Base-by-base conservation (phyloP, 2,329 filamentous ascomycete species). In the Ceratocystis diversiconidia region DNA sequence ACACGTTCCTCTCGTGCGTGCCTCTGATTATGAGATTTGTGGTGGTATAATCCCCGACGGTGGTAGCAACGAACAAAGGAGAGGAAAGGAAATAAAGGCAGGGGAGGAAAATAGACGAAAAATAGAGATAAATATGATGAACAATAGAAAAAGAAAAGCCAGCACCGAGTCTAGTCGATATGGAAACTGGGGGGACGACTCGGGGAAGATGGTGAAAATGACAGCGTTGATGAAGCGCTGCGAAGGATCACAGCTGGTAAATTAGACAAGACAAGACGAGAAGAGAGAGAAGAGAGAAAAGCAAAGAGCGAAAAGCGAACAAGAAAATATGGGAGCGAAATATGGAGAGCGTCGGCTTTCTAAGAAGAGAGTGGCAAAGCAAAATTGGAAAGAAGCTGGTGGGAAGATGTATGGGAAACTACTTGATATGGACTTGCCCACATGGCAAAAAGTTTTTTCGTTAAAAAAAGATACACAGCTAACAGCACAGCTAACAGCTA, bases 151-250 rank as follows among this genome's bases (percentile, higher is more conserved):
- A 12, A 30, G 8, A 15, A n/a, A 59, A 30, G 52, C 52, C 52
- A 17, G n/a, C 28, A 10, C 15, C 12, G 28, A 17, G 17, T 59
- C 12, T 28, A 52, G 17, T 57, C 12, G 28, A 52, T 52, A 25
- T 41, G 10, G 36, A 41, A 17, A 32, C 52, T 59, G 52, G 52
- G 52, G 36, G 36, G 8, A 41, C 36, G 36, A 41, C 52, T 59
- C 28, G 52, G 52, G n/a, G 52, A 32, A 59, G 28, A 59, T 59
- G 52, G 30, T 59, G 52, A 59, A 28, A 7, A 30, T 59, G 22
- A 32, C 52, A 57, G 52, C 52, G 52, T 57, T 57, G 52, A 57
- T 57, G 52, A 32, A 59, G 52, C 52, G n/a, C 52, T n/a, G 52
- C 17, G 52, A 59, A 59, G 28, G 52, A 59, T 59, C 52, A 32